Evolutionary conservation across 306 rosid genomes (phyloP).

Genomic region (Vigna angularis): DNA sequence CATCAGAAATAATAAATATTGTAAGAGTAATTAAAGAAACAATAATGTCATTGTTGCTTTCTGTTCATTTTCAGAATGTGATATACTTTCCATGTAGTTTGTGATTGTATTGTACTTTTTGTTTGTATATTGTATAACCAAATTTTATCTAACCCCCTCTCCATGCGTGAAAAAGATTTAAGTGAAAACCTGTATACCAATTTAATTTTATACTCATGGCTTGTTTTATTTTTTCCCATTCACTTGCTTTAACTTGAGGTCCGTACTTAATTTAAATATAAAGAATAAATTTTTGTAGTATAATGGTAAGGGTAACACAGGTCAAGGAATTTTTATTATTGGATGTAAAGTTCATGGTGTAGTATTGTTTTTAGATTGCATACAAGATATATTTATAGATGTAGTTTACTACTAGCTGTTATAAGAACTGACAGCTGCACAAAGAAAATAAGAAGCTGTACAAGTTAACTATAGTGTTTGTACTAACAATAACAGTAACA

Average conservation of each 20-base stretch:
- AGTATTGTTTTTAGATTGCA: neutral
- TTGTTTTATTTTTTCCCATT: neutral
- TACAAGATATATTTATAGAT: too few species aligned
- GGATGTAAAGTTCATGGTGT: neutral
- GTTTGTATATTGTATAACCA: neutral
- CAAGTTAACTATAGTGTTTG: too few species aligned
- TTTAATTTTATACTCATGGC: neutral
- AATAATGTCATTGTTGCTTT: neutral
- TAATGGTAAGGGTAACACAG: neutral
- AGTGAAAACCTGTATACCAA: neutral
- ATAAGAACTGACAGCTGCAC: too few species aligned
- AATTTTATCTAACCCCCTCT: neutral
- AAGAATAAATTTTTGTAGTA: slow-evolving; percentile 9
- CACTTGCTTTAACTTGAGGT: neutral
- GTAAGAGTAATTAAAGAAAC: neutral
- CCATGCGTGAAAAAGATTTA: neutral
- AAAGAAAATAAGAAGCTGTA: too few species aligned
- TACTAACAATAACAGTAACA: neutral
- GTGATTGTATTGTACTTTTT: slow-evolving; percentile 4
- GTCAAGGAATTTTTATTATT: slow-evolving; percentile 4
- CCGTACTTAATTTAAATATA: neutral
- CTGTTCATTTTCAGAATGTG: neutral
- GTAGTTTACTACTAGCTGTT: too few species aligned
- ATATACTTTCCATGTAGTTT: neutral
- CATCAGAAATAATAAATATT: neutral